Conservation (phyloP, 2,329 filamentous ascomycete species). For the Stagonosporopsis vannaccii region DNA sequence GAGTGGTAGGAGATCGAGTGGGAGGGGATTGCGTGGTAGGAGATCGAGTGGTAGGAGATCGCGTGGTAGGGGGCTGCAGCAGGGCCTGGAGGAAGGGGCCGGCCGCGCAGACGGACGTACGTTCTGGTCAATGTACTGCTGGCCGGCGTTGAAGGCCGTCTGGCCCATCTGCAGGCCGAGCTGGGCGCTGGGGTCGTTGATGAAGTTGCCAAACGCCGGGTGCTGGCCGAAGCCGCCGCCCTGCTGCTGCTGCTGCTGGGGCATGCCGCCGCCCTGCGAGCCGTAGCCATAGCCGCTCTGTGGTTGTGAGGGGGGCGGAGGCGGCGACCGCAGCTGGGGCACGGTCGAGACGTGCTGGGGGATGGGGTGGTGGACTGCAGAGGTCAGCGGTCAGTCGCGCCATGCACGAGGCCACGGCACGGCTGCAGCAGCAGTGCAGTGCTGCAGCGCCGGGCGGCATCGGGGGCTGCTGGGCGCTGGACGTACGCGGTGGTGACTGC, state of each 20-base stretch:
- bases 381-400: background rate
- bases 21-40: too few relatives aligned
- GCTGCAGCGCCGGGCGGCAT: too few relatives aligned
- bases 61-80: too few relatives aligned
- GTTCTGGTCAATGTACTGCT: slow-evolving; percentile 95
- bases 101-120: slow-evolving; percentile 59
- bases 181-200: slow-evolving; percentile 93
- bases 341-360: slow-evolving; percentile 99
- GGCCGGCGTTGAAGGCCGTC: slow-evolving; percentile 87
- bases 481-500: slow-evolving; percentile 78
- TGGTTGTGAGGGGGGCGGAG: slow-evolving; percentile 77
- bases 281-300: slow-evolving; percentile 74
- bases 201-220: slow-evolving; percentile 85
- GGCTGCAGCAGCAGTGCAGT: background rate
- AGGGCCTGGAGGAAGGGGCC: too few relatives aligned
- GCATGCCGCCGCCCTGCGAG: slow-evolving; percentile 61
- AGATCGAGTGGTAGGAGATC: too few relatives aligned
- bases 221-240: slow-evolving; percentile 50
- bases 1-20: too few relatives aligned
- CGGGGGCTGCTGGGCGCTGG: too few relatives aligned
- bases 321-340: slow-evolving; percentile 93
- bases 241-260: slow-evolving; percentile 23
- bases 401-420: background rate
- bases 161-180: slow-evolving; percentile 95
- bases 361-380: slow-evolving; percentile 78